Conservation (phyloP, 768 basidiomycete genomes). For the Coprinellus aureogranulatus region DNA sequence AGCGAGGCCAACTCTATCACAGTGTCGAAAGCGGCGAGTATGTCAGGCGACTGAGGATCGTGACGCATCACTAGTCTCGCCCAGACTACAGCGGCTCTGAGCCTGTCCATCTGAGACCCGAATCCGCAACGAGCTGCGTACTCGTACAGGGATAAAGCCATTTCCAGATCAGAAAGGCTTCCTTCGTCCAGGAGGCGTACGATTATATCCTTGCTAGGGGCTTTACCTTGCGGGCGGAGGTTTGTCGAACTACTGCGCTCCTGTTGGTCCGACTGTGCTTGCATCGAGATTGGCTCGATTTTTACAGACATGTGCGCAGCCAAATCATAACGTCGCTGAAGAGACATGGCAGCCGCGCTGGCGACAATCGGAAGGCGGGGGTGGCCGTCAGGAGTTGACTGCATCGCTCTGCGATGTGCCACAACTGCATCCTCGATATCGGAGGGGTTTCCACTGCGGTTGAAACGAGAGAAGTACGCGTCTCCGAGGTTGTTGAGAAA, state of each 20-base stretch:
- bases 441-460: no score
- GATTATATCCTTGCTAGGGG: no score
- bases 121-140: constrained; percentile 3
- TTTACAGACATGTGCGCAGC: neutral
- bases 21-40: neutral
- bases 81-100: constrained; percentile 10
- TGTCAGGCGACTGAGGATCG: neutral
- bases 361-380: neutral
- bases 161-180: neutral
- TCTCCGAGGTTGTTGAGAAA: no score
- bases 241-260: no score
- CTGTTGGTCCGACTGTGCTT: no score
- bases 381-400: neutral
- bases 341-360: neutral
- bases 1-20: neutral
- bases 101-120: constrained; percentile 4
- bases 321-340: neutral
- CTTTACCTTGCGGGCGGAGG: no score
- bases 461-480: no score
- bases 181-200: no score
- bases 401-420: neutral
- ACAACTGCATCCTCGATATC: neutral
- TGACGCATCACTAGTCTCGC: neutral
- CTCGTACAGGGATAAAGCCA: neutral
- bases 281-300: neutral